Base-by-base conservation (phyloP, 441 rosid species). In the Viola pubescens region DNA sequence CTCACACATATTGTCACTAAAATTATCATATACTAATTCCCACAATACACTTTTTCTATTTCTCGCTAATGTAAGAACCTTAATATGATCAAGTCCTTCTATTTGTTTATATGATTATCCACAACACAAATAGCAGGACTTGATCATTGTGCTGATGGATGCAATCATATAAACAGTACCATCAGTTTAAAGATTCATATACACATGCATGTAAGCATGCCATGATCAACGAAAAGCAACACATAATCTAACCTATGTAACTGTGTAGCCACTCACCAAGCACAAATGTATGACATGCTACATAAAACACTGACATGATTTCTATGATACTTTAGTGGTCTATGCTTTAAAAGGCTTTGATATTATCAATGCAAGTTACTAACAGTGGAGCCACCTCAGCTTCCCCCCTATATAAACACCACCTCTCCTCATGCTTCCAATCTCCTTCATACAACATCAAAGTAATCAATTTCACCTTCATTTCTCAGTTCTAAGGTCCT, bases 81-180 rank as follows among this genome's bases (percentile, higher is more conserved):
- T 26, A 26, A 26, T 26, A 26, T 26, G 34, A 26, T 26, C 34
- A n/a, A n/a, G n/a, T 26, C 34, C 34, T n/a, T n/a, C n/a, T n/a
- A n/a, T n/a, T n/a, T n/a, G n/a, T n/a, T n/a, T n/a, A 71, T 71
- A 77, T 61, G 58, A 76, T 82, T 81, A 81, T 81, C 86, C 89
- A 81, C 81, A 75, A 66, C 48, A 60, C 64, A 43, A 40, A 64
- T 50, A 44, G 64, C 63, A 53, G 56, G 63, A 65, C 65, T 59
- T 7, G 5, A 48, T 38, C 7, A 52, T 69, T 26, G 34, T 26
- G 34, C 34, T 26, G 34, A 26, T 26, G 34, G 34, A 26, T 26
- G 34, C 34, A 26, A 26, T 26, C 34, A 2, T 26, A 26, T 26
- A 26, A 26, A 26, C 34, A 1, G 34, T 26, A 26, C 34, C 34